These are phyloP conservation scores for Umbilicus rupestris DNA, from an alignment of 164 flowering plant genomes.

Conservation along the genomic window DNA sequence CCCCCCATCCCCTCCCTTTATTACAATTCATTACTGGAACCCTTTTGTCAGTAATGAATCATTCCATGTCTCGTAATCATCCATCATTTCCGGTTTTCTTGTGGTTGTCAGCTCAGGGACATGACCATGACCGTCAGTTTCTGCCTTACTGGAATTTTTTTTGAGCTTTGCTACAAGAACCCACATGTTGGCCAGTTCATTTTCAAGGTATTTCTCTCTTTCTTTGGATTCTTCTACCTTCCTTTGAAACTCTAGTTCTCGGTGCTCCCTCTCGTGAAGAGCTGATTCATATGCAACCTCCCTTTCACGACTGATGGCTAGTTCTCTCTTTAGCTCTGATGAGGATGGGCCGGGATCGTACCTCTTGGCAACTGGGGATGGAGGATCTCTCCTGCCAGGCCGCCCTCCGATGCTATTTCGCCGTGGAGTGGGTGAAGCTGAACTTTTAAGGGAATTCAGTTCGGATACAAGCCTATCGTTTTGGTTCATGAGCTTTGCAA, in stretches of 20 bases:
- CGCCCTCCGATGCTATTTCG: constrained; percentile 23
- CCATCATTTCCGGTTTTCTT: constrained; percentile 19
- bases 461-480: constrained; percentile 74
- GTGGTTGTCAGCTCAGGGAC: constrained; percentile 6
- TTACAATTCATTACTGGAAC: constrained; percentile 11
- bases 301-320: constrained; percentile 61
- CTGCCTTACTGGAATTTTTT: constrained; percentile 54
- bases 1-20: background rate
- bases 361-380: constrained; percentile 22
- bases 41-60: constrained; percentile 14
- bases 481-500: constrained; percentile 86
- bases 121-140: constrained; percentile 22
- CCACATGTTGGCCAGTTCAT: constrained; percentile 99
- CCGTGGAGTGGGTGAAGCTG: constrained; percentile 51
- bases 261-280: constrained; percentile 58
- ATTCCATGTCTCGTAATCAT: constrained; percentile 26
- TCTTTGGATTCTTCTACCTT: constrained; percentile 83
- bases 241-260: constrained; percentile 65
- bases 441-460: constrained; percentile 43
- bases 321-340: constrained; percentile 59
- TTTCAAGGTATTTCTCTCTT: constrained; percentile 89
- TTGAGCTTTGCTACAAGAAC: constrained; percentile 91
- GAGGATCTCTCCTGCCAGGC: constrained; percentile 52
- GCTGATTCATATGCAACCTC: constrained; percentile 73
- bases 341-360: constrained; percentile 38